These are phyloP conservation scores for Leishmania lainsoni DNA, from an alignment of 208 protist genomes.

Conservation along the genomic window DNA sequence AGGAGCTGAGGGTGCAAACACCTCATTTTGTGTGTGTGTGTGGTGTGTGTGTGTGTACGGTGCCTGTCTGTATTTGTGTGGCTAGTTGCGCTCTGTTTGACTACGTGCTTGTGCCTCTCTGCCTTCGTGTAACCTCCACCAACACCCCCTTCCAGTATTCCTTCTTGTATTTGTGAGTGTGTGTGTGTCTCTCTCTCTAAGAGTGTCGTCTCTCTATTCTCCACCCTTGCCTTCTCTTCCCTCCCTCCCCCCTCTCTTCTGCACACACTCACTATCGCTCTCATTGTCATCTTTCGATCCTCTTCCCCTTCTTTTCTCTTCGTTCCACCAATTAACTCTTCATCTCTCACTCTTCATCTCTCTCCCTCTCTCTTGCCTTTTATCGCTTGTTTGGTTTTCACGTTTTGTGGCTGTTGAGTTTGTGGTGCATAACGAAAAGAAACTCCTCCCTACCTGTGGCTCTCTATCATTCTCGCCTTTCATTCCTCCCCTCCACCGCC, in stretches of 20 bases:
- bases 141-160: background rate
- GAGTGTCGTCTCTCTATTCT: background rate
- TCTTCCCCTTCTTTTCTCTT: slow-evolving; percentile 11
- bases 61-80: background rate
- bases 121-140: background rate
- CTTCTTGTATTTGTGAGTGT: background rate
- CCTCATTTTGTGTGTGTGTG: background rate
- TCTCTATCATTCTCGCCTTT: background rate
- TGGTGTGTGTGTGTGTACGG: background rate
- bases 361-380: background rate
- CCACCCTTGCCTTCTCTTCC: background rate
- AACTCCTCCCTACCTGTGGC: background rate
- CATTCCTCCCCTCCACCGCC: too few relatives aligned
- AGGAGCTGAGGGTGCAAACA: background rate
- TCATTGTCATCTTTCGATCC: background rate
- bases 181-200: background rate
- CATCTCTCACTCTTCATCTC: too few relatives aligned
- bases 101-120: background rate
- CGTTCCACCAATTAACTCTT: too few relatives aligned
- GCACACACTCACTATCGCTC: background rate
- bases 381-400: background rate
- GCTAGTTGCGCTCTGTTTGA: background rate
- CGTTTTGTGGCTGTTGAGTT: background rate
- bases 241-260: background rate
- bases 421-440: background rate